Evolutionary conservation across 1,139 yeast genomes (phyloP).

Genomic region (Lodderomyces parapsilosis): DNA sequence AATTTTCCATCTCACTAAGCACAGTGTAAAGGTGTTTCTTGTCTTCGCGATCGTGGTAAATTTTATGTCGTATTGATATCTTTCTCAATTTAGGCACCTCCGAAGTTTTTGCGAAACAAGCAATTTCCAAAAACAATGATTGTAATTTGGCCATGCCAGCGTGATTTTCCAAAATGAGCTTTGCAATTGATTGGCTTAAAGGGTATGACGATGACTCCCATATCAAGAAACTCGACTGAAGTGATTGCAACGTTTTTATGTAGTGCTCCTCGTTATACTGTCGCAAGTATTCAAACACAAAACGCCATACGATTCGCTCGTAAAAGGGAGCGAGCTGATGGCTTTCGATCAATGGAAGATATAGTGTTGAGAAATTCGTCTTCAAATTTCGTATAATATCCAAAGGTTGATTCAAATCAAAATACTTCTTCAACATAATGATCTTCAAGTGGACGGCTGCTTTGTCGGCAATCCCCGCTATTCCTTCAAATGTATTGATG

Average conservation of each 20-base stretch:
- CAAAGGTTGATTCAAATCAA: constrained; percentile 32
- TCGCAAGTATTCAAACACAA: constrained; percentile 35
- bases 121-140: constrained; percentile 24
- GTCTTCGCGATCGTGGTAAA: constrained; percentile 17
- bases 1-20: constrained; percentile 19
- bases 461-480: constrained; percentile 10
- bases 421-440: constrained; percentile 34
- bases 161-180: constrained; percentile 17
- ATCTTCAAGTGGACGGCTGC: constrained; percentile 23
- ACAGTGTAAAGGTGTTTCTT: constrained; percentile 18
- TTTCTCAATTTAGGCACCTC: constrained; percentile 21
- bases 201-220: constrained; percentile 36
- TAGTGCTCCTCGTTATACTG: constrained; percentile 24
- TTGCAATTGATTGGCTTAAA: constrained; percentile 17
- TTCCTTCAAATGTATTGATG: constrained; percentile 2
- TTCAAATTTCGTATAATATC: constrained; percentile 32
- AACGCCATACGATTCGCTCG: constrained; percentile 45
- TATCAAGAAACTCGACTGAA: constrained; percentile 35
- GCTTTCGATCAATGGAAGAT: constrained; percentile 27
- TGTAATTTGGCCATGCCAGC: constrained; percentile 24
- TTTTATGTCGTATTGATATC: constrained; percentile 30
- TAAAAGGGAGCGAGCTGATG: constrained; percentile 33
- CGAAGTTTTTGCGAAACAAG: background rate
- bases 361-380: constrained; percentile 23
- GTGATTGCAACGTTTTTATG: constrained; percentile 21